Conservation (phyloP, 371 early-diverging fungal species). For the Haplosporangium sp. region DNA sequence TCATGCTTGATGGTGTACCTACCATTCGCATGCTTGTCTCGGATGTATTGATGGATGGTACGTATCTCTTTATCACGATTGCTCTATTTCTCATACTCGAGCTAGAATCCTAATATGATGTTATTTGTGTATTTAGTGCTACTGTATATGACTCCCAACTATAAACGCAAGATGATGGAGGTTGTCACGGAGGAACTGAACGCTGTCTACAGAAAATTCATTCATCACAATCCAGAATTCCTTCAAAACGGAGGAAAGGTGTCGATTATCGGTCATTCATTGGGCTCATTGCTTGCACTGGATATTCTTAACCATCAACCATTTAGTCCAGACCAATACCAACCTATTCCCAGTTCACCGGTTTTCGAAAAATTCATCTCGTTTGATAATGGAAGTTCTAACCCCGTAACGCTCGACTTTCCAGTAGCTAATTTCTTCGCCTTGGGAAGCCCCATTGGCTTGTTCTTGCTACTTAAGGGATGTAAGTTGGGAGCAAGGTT, state of each 20-base stretch:
- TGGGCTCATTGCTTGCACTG: slow-evolving; percentile 82
- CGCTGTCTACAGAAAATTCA: slow-evolving; percentile 74
- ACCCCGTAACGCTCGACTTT: slow-evolving; percentile 57
- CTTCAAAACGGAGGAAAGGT: slow-evolving; percentile 74
- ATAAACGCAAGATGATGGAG: slow-evolving; percentile 82
- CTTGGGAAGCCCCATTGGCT: slow-evolving; percentile 83
- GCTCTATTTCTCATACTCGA: too few species aligned
- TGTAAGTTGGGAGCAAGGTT: slow-evolving; percentile 67
- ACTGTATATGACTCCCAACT: slow-evolving; percentile 85
- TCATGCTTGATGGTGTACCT: slow-evolving; percentile 84
- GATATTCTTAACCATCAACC: slow-evolving; percentile 82
- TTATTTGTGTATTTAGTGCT: slow-evolving; percentile 63
- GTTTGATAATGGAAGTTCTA: slow-evolving; percentile 20
- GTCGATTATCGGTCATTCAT: slow-evolving; percentile 83
- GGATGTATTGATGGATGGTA: slow-evolving; percentile 86
- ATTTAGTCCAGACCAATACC: slow-evolving; percentile 51
- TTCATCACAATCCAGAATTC: slow-evolving; percentile 80
- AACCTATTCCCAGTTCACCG: slow-evolving; percentile 42
- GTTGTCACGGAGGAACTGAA: slow-evolving; percentile 82
- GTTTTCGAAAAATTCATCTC: slow-evolving; percentile 51
- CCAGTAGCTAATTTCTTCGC: slow-evolving; percentile 71
- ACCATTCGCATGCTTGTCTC: slow-evolving; percentile 84
- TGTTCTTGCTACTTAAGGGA: slow-evolving; percentile 81
- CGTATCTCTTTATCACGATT: neutral
- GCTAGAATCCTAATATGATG: too few species aligned